Evolutionary conservation across 208 protist species (phyloP).

Genomic region (Naegleria lovaniensis): DNA sequence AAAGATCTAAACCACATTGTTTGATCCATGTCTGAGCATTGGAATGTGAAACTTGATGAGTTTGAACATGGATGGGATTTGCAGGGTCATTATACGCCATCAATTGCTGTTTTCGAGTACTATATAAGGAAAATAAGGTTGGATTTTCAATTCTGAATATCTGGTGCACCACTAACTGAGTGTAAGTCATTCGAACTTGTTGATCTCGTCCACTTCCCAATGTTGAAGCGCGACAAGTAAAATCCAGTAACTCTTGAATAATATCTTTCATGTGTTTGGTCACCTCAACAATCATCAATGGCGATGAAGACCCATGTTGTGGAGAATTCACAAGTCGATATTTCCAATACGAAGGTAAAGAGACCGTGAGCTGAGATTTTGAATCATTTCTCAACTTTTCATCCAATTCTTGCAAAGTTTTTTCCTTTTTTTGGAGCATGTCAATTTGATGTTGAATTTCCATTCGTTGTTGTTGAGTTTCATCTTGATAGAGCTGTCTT

Average conservation of each 20-base stretch:
- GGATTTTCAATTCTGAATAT: neutral
- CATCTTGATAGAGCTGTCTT: neutral
- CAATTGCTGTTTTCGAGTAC: neutral
- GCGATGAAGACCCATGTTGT: no score
- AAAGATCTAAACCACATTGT: neutral
- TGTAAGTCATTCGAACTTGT: neutral
- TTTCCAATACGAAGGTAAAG: neutral
- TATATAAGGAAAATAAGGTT: neutral
- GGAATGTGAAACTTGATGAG: neutral
- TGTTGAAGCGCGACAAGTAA: neutral
- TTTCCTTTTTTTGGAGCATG: neutral
- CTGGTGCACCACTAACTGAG: neutral
- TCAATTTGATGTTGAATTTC: neutral
- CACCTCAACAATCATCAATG: neutral
- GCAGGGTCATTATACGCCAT: neutral
- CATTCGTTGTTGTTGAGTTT: neutral
- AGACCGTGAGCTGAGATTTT: neutral
- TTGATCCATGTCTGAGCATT: neutral
- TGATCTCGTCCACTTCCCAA: neutral
- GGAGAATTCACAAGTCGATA: neutral
- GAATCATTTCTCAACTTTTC: neutral
- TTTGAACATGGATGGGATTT: neutral
- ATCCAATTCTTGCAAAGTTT: neutral
- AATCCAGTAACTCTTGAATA: neutral
- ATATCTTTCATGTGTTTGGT: neutral